A percentile compares a stretch with the other conserved stretches of the same genome.
Conservation (phyloP, 2,329 filamentous ascomycete genomes). For the Simplicillium sp. region DNA sequence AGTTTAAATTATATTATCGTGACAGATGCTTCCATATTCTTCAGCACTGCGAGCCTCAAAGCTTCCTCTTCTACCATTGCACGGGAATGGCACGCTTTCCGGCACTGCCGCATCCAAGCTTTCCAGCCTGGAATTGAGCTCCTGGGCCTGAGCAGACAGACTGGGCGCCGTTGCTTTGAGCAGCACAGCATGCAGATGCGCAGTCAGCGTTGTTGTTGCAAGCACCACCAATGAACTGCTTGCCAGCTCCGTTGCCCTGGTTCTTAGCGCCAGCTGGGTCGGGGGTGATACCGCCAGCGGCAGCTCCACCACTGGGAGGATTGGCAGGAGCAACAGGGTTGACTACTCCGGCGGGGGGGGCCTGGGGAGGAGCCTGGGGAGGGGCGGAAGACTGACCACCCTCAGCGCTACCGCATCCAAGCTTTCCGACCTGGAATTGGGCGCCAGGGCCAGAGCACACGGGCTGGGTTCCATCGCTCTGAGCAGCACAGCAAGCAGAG, state of each 20-base stretch:
- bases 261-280: conserved; percentile 16
- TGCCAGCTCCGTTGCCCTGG: conserved; percentile 14
- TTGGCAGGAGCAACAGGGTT: conserved; percentile 1
- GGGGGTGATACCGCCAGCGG: conserved; percentile 7
- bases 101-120: conserved; percentile 18
- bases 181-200: conserved; percentile 17
- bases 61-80: too few species aligned
- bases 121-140: conserved; percentile 18
- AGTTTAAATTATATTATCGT: too few species aligned
- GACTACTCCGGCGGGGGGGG: conserved; percentile 1
- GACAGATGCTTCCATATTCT: too few species aligned
- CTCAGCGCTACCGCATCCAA: conserved; percentile 15
- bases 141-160: conserved; percentile 17
- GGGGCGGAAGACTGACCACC: neutral
- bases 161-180: conserved; percentile 12
- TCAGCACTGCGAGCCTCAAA: too few species aligned
- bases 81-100: neutral
- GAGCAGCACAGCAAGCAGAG: conserved; percentile 17
- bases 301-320: conserved; percentile 1
- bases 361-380: neutral
- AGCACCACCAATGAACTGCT: conserved; percentile 19
- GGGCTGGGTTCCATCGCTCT: conserved; percentile 11
- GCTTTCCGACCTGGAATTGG: conserved; percentile 19
- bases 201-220: conserved; percentile 19
- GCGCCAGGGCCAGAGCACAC: conserved; percentile 19